These are phyloP conservation scores for Noccaea bulbosa DNA, from an alignment of 345 rosid genomes.

Conservation along the genomic window DNA sequence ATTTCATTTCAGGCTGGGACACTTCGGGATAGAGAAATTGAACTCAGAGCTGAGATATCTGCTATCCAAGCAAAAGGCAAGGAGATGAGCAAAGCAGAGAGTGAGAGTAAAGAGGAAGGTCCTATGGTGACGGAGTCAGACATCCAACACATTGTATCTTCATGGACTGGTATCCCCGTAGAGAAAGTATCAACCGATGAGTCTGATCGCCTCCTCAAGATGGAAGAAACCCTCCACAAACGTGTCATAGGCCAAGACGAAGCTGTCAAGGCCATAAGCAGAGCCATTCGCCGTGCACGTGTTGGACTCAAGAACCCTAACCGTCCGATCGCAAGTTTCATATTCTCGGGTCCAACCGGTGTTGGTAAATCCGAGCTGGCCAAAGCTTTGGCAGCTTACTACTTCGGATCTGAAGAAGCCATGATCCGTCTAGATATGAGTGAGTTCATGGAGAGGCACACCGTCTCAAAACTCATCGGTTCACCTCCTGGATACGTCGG, in stretches of 20 bases:
- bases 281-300: conserved; percentile 66
- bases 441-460: conserved; percentile 72
- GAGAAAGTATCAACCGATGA: conserved; percentile 92
- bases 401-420: conserved; percentile 68
- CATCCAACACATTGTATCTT: conserved; percentile 88
- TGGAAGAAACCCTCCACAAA: conserved; percentile 94
- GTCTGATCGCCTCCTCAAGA: conserved; percentile 87
- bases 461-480: conserved; percentile 63
- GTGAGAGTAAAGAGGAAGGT: conserved; percentile 84
- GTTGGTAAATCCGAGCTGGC: conserved; percentile 72
- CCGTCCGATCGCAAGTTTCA: conserved; percentile 67
- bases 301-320: conserved; percentile 67
- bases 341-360: conserved; percentile 68
- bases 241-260: conserved; percentile 95
- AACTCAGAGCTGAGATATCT: conserved; percentile 83
- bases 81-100: conserved; percentile 96
- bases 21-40: conserved; percentile 90
- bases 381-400: conserved; percentile 58
- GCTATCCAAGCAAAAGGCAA: conserved; percentile 89
- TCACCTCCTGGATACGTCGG: conserved; percentile 74
- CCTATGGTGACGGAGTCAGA: conserved; percentile 81
- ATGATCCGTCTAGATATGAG: conserved; percentile 73
- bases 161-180: conserved; percentile 98
- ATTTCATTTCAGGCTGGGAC: conserved; percentile 79
- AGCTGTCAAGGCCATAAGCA: conserved; percentile 79